Base-by-base conservation (phyloP, 352 stramenopile genomes). In the Phytophthora gonapodyides region DNA sequence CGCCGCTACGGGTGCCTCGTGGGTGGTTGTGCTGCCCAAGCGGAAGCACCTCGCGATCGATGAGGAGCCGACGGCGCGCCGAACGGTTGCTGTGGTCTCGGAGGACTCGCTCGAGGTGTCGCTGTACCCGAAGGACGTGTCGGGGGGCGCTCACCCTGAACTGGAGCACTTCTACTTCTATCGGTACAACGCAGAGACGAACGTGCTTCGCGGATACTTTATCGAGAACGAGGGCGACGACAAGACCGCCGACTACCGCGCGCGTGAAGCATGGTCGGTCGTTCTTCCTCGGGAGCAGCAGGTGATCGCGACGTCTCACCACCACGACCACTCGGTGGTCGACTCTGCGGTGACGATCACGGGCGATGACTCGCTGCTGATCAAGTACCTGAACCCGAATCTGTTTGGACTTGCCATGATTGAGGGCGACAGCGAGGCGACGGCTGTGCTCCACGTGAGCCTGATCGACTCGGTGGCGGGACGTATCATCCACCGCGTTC, bases 311-410 rank as follows among this genome's bases (percentile, higher is more conserved):
- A 81, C 68, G 27, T 87, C 80, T 31, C 77, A 74, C 17, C 77
- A 87, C 57, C 77, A 84, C 33, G 81, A 92, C 15, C 69, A 78
- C 48, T 74, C 70, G 1, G 81, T 90, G 6, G 71, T 93, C 8
- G 84, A 93, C 57, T 93, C 83, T 21, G 75, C 82, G 0, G 84
- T 95, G 44, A 93, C 83, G 3, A 87, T 95, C 38, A 91, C 83
- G 3, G 97, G 97, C 47, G 97, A 99, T 69, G 95, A 98, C 70
- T 98, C 96, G 36, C 71, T 99, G 21, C 69, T 99, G 30, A 76
- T 99, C 48, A 99, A 99, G 76, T 99, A 99, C 73, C 65, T 99
- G 37, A 99, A 99, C 75, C 96, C 97, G 34, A 96, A 99, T 67
- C 76, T 99, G 47, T 89, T 96, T 40, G 91, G 93, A 1, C 61